A percentile compares a stretch with the other conserved stretches of the same genome.
These are phyloP conservation scores for Asclepias syriaca DNA, from an alignment of 257 asterid species.

Conservation along the genomic window DNA sequence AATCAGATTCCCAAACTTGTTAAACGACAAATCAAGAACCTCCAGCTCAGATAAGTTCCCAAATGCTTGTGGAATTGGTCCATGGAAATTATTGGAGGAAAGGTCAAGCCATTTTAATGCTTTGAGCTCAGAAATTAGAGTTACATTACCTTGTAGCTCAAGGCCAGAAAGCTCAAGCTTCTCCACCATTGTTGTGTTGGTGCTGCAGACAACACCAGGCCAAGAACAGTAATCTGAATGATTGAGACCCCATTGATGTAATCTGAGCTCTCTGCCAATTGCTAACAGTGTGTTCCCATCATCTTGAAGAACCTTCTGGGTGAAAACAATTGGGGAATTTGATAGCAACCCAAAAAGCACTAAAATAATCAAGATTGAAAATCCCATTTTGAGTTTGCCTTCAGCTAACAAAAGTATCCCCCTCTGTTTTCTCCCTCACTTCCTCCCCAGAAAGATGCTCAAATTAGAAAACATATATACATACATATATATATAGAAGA, in stretches of 20 bases:
- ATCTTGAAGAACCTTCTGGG: slow-evolving; percentile 39
- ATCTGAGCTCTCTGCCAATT: slow-evolving; percentile 49
- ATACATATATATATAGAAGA: not conserved
- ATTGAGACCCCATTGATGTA: slow-evolving; percentile 64
- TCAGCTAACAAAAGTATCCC: not conserved
- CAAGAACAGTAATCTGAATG: slow-evolving; percentile 62
- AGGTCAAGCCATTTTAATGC: slow-evolving; percentile 79
- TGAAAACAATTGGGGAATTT: slow-evolving; percentile 33
- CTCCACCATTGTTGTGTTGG: slow-evolving; percentile 52
- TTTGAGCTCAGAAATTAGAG: slow-evolving; percentile 68
- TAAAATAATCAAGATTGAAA: slow-evolving; percentile 31
- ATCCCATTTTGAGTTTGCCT: slow-evolving; percentile 36
- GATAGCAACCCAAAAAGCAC: slow-evolving; percentile 48
- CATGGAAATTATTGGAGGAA: slow-evolving; percentile 70
- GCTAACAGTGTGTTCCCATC: slow-evolving; percentile 49
- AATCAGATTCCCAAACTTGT: slow-evolving; percentile 52
- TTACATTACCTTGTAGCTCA: slow-evolving; percentile 75
- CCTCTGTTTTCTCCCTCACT: not conserved
- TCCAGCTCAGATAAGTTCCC: slow-evolving; percentile 62
- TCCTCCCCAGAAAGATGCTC: slow-evolving; percentile 13
- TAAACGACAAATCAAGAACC: slow-evolving; percentile 89
- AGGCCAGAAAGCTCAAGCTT: slow-evolving; percentile 65
- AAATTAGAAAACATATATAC: slow-evolving; percentile 13
- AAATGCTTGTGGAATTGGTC: slow-evolving; percentile 57
- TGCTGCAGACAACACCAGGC: slow-evolving; percentile 73